A percentile compares a stretch with the other conserved stretches of the same genome.
Conservation (phyloP, 805 yeast genomes). For the Candida gorgasii region DNA sequence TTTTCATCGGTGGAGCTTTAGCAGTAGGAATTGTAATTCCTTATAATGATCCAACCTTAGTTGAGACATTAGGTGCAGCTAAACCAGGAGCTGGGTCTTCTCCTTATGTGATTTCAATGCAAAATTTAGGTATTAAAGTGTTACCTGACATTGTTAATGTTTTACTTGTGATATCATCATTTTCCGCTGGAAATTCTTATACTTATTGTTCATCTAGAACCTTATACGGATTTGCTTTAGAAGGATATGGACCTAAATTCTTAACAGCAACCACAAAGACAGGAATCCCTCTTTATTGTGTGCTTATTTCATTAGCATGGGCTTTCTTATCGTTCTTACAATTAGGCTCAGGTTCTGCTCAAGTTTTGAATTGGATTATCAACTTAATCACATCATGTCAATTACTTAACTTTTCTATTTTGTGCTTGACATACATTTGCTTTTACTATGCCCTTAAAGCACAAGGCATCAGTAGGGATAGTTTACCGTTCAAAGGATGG, state of each 20-base stretch:
- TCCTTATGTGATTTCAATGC: conserved; percentile 52
- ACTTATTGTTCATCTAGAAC: conserved; percentile 49
- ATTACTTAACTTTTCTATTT: conserved; percentile 28
- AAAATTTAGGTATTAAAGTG: conserved; percentile 44
- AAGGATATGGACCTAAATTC: conserved; percentile 48
- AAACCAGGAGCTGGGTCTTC: conserved; percentile 64
- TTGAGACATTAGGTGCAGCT: conserved; percentile 58
- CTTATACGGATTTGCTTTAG: conserved; percentile 47
- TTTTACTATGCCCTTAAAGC: conserved; percentile 50
- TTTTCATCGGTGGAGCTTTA: conserved; percentile 73
- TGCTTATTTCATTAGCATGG: conserved; percentile 47
- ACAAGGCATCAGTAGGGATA: conserved; percentile 35
- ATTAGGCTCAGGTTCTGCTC: conserved; percentile 33
- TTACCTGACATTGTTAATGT: conserved; percentile 49
- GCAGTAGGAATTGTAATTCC: conserved; percentile 79
- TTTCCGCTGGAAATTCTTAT: conserved; percentile 52
- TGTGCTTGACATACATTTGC: conserved; percentile 55
- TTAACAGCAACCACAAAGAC: conserved; percentile 45
- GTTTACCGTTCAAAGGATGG: conserved; percentile 38
- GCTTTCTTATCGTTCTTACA: conserved; percentile 68
- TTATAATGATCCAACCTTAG: conserved; percentile 61
- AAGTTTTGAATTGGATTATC: conserved; percentile 36
- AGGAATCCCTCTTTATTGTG: conserved; percentile 51
- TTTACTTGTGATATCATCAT: conserved; percentile 43
- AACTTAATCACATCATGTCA: conserved; percentile 34